A percentile compares a stretch with the other conserved stretches of the same genome.
phyloP scores from a whole-genome alignment of 371 early-diverging fungal species.

The Globomyces sp. region DNA sequence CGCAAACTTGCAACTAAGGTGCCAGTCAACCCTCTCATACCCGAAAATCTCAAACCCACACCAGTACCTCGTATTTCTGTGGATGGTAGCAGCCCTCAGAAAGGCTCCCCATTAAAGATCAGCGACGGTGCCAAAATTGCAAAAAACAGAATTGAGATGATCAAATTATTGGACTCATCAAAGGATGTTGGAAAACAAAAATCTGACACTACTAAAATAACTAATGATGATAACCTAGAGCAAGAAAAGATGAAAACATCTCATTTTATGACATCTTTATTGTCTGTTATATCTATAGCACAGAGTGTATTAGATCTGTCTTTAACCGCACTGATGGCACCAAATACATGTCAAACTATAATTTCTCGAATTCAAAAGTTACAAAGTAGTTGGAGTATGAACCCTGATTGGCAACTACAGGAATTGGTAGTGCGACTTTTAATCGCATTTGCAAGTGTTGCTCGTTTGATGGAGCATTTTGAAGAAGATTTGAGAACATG shows the following conservation, averaged over 20 bases:
- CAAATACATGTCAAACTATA: slow-evolving; percentile 30
- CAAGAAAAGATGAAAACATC: background rate
- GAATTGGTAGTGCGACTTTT: slow-evolving; percentile 38
- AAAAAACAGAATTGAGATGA: no score
- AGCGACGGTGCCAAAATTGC: no score
- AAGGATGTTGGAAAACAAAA: background rate
- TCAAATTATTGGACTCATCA: no score
- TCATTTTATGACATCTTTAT: slow-evolving; percentile 31
- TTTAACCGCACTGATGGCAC: slow-evolving; percentile 34
- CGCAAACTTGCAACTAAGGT: background rate
- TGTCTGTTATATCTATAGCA: slow-evolving; percentile 39
- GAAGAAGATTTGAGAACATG: slow-evolving; percentile 48
- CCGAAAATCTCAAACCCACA: no score
- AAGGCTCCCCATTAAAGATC: no score
- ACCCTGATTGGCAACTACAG: slow-evolving; percentile 33
- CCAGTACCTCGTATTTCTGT: no score
- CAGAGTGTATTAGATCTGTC: slow-evolving; percentile 44
- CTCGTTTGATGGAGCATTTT: slow-evolving; percentile 48
- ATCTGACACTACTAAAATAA: background rate
- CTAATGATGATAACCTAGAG: background rate
- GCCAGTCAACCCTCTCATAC: background rate
- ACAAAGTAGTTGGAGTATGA: slow-evolving; percentile 37
- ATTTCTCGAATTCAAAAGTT: slow-evolving; percentile 30
- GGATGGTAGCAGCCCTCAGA: no score
- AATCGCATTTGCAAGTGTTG: slow-evolving; percentile 51